Base-by-base conservation (phyloP, 75 land plant genomes). In the Picea glauca region DNA sequence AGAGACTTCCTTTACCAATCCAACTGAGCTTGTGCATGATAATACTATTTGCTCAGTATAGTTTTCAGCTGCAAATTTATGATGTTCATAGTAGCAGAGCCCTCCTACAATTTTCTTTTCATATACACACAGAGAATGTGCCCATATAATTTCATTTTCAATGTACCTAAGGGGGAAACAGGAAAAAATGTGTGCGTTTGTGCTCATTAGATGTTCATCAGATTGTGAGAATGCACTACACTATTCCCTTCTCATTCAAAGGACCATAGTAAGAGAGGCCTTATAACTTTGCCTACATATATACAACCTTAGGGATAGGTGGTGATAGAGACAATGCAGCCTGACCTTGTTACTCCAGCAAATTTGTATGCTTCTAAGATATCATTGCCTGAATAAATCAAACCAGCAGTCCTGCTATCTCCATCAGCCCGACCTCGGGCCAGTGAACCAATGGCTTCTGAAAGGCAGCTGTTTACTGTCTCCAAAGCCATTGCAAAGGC, bases 401-500 rank as follows among this genome's bases (percentile, higher is more conserved):
- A 88, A 60, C 95, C 90, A 62, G 91, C 76, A 61, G 87, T 83
- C 58, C 84, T 86, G 81, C 91, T 91, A 32, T 96, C 98, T 56
- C 99, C 98, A 85, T 94, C 95, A 62, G 84, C 63, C 76, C 91
- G 88, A 79, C 98, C 95, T 77, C 86, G 91, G 30, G 87, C 79
- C 61, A 92, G 74, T 2, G 99, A 84, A 85, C 85, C 89, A 65
- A 92, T 90, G 38, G 95, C 95, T 62, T 96, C 98, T 54, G 98
- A 92, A 58, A 96, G 90, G 58, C 95, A 87, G 76, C 86, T 98
- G 78, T 92, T 96, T 13, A 96, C 85, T 59, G 91, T 92, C 79
- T 92, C 95, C 76, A 96, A 74, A 65, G 98, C 99, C 79, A 84
- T 79, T 38, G 95, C 89, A 79, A 91, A 92, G 13, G 98, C 99